These are phyloP conservation scores for Earliella scabrosa DNA, from an alignment of 1,284 basidiomycete genomes.

Conservation along the genomic window DNA sequence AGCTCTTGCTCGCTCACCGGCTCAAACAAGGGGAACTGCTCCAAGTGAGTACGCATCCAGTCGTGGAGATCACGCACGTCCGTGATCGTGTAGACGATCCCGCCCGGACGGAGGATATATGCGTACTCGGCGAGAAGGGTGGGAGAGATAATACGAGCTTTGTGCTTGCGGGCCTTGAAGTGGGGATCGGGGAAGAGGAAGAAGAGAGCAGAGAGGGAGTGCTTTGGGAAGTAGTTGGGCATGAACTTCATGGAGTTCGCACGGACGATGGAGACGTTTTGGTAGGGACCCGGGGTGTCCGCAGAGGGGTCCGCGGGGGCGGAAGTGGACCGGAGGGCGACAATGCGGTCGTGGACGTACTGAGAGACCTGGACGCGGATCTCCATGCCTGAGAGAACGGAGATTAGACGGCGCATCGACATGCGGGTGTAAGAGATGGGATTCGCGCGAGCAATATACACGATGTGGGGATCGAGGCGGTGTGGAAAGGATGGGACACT, in stretches of 20 bases:
- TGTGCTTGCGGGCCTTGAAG: slow-evolving; percentile 98
- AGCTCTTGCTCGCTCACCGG: slow-evolving; percentile 77
- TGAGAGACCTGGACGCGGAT: slow-evolving; percentile 97
- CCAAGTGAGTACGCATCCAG: slow-evolving; percentile 95
- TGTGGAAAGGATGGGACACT: slow-evolving; percentile 33
- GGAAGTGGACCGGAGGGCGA: slow-evolving; percentile 75
- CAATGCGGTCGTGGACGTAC: slow-evolving; percentile 95
- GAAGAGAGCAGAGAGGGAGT: slow-evolving; percentile 92
- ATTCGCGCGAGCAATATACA: slow-evolving; percentile 8
- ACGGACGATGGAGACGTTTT: slow-evolving; percentile 94
- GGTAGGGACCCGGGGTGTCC: slow-evolving; percentile 59
- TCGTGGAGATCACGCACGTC: slow-evolving; percentile 94
- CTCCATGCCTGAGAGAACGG: slow-evolving; percentile 78
- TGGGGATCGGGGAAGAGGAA: slow-evolving; percentile 99
- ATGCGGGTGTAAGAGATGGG: slow-evolving; percentile 1
- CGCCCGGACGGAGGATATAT: slow-evolving; percentile 88
- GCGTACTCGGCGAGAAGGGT: slow-evolving; percentile 95
- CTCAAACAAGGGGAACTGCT: slow-evolving; percentile 87
- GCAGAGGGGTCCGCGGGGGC: slow-evolving; percentile 41
- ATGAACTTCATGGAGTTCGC: slow-evolving; percentile 99
- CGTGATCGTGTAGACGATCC: slow-evolving; percentile 97
- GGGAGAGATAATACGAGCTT: slow-evolving; percentile 96
- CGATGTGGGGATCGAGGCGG: neutral
- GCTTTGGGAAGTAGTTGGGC: slow-evolving; percentile 94
- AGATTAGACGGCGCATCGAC: slow-evolving; percentile 7